These are phyloP conservation scores for Candida chauliodis DNA, from an alignment of 805 yeast species.

Conservation along the genomic window DNA sequence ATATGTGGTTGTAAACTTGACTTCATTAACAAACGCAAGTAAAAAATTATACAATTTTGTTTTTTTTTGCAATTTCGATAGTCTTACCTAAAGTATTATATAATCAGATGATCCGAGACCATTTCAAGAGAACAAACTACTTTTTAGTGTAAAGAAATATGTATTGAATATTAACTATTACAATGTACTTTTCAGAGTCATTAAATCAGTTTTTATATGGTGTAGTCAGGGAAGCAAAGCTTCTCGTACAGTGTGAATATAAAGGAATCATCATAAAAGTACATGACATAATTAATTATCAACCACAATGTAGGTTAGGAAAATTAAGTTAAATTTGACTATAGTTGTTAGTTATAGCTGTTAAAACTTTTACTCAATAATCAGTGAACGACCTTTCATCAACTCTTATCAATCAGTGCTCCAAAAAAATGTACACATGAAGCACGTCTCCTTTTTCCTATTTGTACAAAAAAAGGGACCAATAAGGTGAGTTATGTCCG, in stretches of 20 bases:
- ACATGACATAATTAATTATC: constrained; percentile 7
- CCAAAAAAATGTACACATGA: constrained; percentile 44
- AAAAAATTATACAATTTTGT: too few relatives aligned
- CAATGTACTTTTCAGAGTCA: constrained; percentile 38
- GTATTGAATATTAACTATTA: background rate
- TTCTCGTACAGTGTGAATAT: constrained; percentile 48
- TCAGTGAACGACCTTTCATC: constrained; percentile 48
- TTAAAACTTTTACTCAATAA: background rate
- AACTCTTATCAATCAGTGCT: constrained; percentile 36
- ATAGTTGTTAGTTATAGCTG: background rate
- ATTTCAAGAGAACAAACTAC: too few relatives aligned
- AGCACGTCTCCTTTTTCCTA: constrained; percentile 39
- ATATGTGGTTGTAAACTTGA: background rate
- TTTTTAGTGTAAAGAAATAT: background rate
- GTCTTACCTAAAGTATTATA: too few relatives aligned
- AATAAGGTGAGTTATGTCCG: constrained; percentile 40
- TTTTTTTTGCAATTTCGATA: too few relatives aligned
- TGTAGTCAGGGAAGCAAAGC: constrained; percentile 37
- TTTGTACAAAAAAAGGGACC: constrained; percentile 41
- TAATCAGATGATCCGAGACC: too few relatives aligned
- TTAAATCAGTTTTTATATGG: constrained; percentile 41
- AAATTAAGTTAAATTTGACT: constrained; percentile 4
- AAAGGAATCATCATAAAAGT: constrained; percentile 39
- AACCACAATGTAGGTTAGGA: background rate
- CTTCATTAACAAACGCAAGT: too few relatives aligned